phyloP scores from a whole-genome alignment of 163 green algal species.

The Chlamydomonas reinhardtii region DNA sequence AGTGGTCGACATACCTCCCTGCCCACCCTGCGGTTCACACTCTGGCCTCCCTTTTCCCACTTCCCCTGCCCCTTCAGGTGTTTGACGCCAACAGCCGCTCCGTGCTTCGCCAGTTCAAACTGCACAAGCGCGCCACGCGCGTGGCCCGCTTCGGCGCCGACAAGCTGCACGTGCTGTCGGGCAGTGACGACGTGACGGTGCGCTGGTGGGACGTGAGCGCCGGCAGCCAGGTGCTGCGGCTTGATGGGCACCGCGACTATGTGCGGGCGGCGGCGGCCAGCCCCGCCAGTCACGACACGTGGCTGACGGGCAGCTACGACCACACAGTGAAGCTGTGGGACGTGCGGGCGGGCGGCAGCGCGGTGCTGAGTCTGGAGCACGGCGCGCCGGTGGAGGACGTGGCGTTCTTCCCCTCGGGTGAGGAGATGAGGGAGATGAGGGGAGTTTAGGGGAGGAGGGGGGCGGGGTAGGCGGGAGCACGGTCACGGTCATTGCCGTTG shows the following conservation, averaged over 20 bases:
- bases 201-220: conserved; percentile 81
- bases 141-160: conserved; percentile 80
- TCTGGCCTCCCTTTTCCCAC: neutral
- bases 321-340: conserved; percentile 96
- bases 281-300: conserved; percentile 73
- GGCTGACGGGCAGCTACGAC: conserved; percentile 91
- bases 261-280: conserved; percentile 77
- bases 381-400: conserved; percentile 93
- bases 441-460: neutral
- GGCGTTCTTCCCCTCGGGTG: conserved; percentile 88
- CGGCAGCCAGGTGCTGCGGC: conserved; percentile 73
- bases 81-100: conserved; percentile 86
- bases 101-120: conserved; percentile 92
- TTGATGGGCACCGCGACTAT: conserved; percentile 94
- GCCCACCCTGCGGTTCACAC: too few relatives aligned
- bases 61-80: conserved; percentile 64
- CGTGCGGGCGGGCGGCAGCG: conserved; percentile 63
- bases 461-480: neutral
- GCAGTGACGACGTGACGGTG: conserved; percentile 93
- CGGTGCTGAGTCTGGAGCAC: conserved; percentile 84
- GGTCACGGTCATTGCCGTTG: too few relatives aligned
- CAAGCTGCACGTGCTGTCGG: conserved; percentile 89
- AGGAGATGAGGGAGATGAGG: neutral
- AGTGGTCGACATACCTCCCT: neutral
- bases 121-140: conserved; percentile 82